phyloP scores from a whole-genome alignment of 345 rosid species.

The Eucalyptus sp. region DNA sequence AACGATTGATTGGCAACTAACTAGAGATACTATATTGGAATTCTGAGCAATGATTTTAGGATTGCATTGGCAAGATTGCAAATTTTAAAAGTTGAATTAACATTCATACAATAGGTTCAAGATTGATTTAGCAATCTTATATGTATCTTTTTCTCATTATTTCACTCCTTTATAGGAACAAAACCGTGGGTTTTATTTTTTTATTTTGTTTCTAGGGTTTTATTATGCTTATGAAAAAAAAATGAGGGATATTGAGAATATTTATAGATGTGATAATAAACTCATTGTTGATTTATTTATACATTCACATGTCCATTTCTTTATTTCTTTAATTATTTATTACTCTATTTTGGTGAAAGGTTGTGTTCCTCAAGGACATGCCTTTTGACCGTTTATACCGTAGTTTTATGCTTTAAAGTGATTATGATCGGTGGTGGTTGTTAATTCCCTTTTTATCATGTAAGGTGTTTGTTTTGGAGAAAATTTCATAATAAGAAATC shows the following conservation, averaged over 20 bases:
- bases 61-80: rapidly evolving
- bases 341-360: not conserved
- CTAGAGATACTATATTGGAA: not conserved
- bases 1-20: rapidly evolving
- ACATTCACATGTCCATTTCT: not conserved
- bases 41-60: not conserved
- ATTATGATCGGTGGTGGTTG: not conserved
- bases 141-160: not conserved
- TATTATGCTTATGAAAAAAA: not conserved
- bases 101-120: not conserved
- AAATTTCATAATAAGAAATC: no score
- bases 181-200: not conserved
- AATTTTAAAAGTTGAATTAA: rapidly evolving
- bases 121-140: not conserved
- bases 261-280: not conserved
- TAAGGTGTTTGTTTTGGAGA: not conserved
- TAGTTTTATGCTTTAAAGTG: not conserved
- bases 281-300: not conserved
- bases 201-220: not conserved
- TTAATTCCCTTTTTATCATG: not conserved
- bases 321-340: not conserved
- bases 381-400: not conserved
- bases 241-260: not conserved
- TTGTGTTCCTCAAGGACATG: not conserved
- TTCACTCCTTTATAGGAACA: not conserved